Conservation (phyloP, 495 filamentous ascomycete species). For the Hypoxylon lienhwacheense region DNA sequence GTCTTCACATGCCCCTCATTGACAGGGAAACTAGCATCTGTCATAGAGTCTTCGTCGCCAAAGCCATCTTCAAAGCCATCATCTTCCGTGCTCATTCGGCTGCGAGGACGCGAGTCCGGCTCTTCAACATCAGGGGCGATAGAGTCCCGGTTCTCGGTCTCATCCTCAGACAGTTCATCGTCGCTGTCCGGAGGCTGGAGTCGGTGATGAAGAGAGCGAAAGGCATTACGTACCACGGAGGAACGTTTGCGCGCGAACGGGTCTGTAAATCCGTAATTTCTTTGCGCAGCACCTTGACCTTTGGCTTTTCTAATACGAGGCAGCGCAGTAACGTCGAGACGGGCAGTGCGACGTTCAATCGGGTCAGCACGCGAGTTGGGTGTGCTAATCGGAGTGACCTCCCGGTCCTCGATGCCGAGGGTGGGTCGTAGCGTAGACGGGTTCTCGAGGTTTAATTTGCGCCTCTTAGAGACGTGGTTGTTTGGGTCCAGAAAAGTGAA, state of each 20-base stretch:
- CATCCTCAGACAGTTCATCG: conserved; percentile 56
- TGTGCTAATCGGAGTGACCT: conserved; percentile 61
- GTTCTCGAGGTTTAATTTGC: conserved; percentile 74
- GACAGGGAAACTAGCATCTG: conserved; percentile 54
- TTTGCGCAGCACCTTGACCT: conserved; percentile 58
- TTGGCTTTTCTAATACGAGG: conserved; percentile 72
- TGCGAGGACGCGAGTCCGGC: conserved; percentile 76
- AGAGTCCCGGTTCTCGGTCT: conserved; percentile 52
- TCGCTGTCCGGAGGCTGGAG: conserved; percentile 59
- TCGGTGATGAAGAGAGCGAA: conserved; percentile 57
- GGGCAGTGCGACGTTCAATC: conserved; percentile 52
- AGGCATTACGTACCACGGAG: conserved; percentile 46
- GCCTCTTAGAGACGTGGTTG: conserved; percentile 72
- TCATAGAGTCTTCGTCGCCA: conserved; percentile 59
- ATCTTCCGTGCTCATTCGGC: conserved; percentile 71
- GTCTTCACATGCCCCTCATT: conserved; percentile 47
- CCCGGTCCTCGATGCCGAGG: conserved; percentile 54
- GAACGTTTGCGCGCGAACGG: conserved; percentile 70
- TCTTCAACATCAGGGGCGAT: conserved; percentile 76
- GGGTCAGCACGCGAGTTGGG: conserved; percentile 67
- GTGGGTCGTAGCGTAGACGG: conserved; percentile 55
- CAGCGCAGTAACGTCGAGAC: conserved; percentile 64
- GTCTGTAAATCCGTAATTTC: conserved; percentile 72
- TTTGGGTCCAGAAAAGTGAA: conserved; percentile 83
- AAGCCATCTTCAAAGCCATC: conserved; percentile 68